Percentiles rank a stretch among this genome's conserved stretches.
Evolutionary conservation across 805 yeast genomes (phyloP).

Genomic region (Metschnikowia santaceciliae): DNA sequence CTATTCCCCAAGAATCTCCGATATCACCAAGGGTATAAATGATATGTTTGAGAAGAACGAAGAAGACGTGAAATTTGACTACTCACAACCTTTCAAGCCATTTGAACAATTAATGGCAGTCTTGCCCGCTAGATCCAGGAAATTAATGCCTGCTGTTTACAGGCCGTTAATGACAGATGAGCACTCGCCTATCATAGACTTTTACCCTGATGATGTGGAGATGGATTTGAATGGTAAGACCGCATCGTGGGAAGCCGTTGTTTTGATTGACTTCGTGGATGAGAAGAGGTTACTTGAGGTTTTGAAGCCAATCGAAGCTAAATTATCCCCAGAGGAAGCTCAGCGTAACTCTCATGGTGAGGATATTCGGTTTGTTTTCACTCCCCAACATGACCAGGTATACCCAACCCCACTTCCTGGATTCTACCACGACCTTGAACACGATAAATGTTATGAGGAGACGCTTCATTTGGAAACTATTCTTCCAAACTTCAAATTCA

Average conservation of each 20-base stretch:
- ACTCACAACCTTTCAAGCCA: constrained; percentile 81
- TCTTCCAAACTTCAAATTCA: constrained; percentile 43
- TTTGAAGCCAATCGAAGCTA: constrained; percentile 60
- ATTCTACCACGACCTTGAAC: constrained; percentile 71
- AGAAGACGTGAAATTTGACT: constrained; percentile 49
- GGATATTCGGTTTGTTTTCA: constrained; percentile 64
- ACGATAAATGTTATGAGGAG: constrained; percentile 71
- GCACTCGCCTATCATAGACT: constrained; percentile 81
- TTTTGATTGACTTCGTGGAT: constrained; percentile 87
- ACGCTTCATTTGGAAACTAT: constrained; percentile 50
- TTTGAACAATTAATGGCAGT: constrained; percentile 98
- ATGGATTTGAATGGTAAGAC: constrained; percentile 92
- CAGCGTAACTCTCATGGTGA: constrained; percentile 71
- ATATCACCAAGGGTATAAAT: constrained; percentile 68
- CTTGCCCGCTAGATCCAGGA: constrained; percentile 84
- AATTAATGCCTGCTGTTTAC: constrained; percentile 71
- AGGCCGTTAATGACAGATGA: constrained; percentile 83
- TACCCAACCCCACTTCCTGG: constrained; percentile 76
- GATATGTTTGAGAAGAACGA: constrained; percentile 35
- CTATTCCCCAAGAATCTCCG: constrained; percentile 93
- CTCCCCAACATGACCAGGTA: constrained; percentile 66
- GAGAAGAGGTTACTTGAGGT: constrained; percentile 69
- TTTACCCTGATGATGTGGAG: constrained; percentile 84
- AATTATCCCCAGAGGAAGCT: constrained; percentile 65
- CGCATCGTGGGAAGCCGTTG: constrained; percentile 98